Evolutionary conservation across 2,329 filamentous ascomycete species (phyloP).

Genomic region (Talaromyces albobiverticillius): DNA sequence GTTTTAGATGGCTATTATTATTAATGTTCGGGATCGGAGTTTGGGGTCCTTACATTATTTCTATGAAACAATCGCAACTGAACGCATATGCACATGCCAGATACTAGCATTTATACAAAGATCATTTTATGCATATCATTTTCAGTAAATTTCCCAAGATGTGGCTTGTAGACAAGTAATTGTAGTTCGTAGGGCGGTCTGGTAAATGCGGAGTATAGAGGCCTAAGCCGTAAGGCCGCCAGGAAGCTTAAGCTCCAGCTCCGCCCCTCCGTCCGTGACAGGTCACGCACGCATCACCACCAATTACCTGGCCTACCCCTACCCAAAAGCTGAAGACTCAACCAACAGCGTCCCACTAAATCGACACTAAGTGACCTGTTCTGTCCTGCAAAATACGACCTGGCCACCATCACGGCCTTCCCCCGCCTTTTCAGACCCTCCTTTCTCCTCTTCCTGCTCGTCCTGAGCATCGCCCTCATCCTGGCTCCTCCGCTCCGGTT

Average conservation of each 20-base stretch:
- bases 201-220: not conserved
- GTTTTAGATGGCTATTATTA: constrained; percentile 7
- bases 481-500: constrained; percentile 47
- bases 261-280: not conserved
- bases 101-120: too few species aligned
- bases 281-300: not conserved
- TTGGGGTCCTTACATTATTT: not conserved
- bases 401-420: constrained; percentile 4
- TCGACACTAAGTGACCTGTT: too few species aligned
- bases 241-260: not conserved
- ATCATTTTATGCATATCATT: too few species aligned
- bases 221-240: not conserved
- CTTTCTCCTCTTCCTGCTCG: constrained; percentile 27
- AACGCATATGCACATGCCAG: too few species aligned
- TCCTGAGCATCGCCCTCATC: constrained; percentile 40
- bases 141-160: too few species aligned
- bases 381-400: not conserved
- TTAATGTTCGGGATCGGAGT: not conserved
- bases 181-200: not conserved
- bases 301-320: not conserved
- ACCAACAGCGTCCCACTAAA: not conserved
- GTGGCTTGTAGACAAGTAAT: too few species aligned
- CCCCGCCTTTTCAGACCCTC: constrained; percentile 11
- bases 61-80: too few species aligned
- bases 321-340: too few species aligned